A percentile compares a stretch with the other conserved stretches of the same genome.
phyloP scores from a whole-genome alignment of 257 asterid genomes.

The Buddleja alternifolia region DNA sequence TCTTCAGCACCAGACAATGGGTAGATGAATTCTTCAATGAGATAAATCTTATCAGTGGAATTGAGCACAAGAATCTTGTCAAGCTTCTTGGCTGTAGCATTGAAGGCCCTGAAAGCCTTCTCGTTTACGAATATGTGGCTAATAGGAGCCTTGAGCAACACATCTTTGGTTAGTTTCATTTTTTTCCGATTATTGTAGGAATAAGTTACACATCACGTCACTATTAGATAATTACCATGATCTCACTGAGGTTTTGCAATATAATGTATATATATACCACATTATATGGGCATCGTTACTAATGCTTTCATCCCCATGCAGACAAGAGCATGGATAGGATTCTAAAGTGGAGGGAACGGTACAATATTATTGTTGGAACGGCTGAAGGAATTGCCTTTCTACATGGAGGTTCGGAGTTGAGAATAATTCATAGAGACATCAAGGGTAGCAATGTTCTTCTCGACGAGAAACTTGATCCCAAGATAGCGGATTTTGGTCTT shows the following conservation, averaged over 20 bases:
- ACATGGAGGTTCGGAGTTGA: slow-evolving; percentile 61
- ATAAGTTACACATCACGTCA: too few relatives aligned
- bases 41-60: slow-evolving; percentile 75
- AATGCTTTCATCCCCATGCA: slow-evolving; percentile 28
- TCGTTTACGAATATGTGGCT: slow-evolving; percentile 78
- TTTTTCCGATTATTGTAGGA: not conserved
- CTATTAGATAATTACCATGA: too few relatives aligned
- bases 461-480: slow-evolving; percentile 65
- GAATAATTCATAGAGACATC: slow-evolving; percentile 87
- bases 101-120: slow-evolving; percentile 92
- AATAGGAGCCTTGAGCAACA: slow-evolving; percentile 75
- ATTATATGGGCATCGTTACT: not conserved
- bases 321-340: slow-evolving; percentile 55
- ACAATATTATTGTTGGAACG: slow-evolving; percentile 64
- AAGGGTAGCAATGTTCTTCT: slow-evolving; percentile 88
- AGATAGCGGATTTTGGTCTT: slow-evolving; percentile 90
- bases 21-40: slow-evolving; percentile 96
- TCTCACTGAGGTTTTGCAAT: not conserved
- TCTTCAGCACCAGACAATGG: slow-evolving; percentile 87
- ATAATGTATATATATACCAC: not conserved
- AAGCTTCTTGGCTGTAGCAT: slow-evolving; percentile 96
- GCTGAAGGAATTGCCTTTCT: slow-evolving; percentile 88
- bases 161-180: slow-evolving; percentile 54
- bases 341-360: slow-evolving; percentile 77
- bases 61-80: slow-evolving; percentile 89